Conservation (phyloP, 2,329 filamentous ascomycete species). For the Trichoderma sp. region DNA sequence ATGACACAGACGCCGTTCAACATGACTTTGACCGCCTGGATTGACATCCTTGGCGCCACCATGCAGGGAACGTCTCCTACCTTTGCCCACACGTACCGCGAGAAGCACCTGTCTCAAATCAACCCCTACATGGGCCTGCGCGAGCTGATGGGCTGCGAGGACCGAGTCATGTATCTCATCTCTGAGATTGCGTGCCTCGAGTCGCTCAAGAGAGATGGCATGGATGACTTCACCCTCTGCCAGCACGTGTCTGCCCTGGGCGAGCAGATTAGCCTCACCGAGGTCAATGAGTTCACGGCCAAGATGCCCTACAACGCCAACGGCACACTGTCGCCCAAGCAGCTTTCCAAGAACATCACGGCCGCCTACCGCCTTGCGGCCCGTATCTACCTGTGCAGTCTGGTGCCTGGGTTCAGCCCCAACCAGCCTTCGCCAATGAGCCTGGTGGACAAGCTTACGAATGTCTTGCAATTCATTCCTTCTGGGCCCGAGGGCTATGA, state of each 20-base stretch:
- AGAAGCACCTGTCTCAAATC: slow-evolving; percentile 76
- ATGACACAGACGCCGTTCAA: slow-evolving; percentile 75
- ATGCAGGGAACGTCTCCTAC: slow-evolving; percentile 84
- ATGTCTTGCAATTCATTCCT: slow-evolving; percentile 79
- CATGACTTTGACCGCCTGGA: slow-evolving; percentile 93
- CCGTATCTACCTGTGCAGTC: slow-evolving; percentile 93
- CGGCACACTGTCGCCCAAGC: slow-evolving; percentile 76
- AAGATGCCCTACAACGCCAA: slow-evolving; percentile 66
- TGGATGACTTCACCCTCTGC: slow-evolving; percentile 85
- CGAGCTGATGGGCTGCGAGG: slow-evolving; percentile 96
- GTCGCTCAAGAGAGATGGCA: slow-evolving; percentile 77
- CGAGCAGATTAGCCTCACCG: slow-evolving; percentile 80
- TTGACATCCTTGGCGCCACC: slow-evolving; percentile 92
- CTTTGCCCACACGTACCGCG: slow-evolving; percentile 93
- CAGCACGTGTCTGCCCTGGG: slow-evolving; percentile 87
- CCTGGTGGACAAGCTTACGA: slow-evolving; percentile 75
- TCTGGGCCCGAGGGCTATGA: slow-evolving; percentile 81
- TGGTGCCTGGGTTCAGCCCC: slow-evolving; percentile 85
- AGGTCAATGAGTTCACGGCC: slow-evolving; percentile 61
- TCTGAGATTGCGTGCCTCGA: slow-evolving; percentile 97
- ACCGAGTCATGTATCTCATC: slow-evolving; percentile 96
- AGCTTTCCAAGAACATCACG: slow-evolving; percentile 86
- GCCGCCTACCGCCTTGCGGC: slow-evolving; percentile 88
- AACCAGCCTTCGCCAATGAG: slow-evolving; percentile 71
- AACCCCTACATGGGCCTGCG: slow-evolving; percentile 71